A percentile compares a stretch with the other conserved stretches of the same genome.
phyloP scores from a whole-genome alignment of 2,329 filamentous ascomycete genomes.

The Diatrype stigma region DNA sequence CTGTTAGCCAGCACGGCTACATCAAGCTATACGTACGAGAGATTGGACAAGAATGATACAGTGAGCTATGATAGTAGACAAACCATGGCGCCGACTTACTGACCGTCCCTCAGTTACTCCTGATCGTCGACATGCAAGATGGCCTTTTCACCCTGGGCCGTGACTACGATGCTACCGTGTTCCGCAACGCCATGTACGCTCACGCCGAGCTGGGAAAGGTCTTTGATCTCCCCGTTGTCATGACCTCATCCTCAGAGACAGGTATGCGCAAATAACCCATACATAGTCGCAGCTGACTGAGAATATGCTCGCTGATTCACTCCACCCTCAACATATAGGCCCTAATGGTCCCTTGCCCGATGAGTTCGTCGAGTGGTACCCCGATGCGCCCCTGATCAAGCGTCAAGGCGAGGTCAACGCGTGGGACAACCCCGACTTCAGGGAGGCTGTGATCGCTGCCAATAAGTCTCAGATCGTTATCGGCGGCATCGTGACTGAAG shows the following conservation, averaged over 20 bases:
- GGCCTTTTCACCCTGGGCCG: slow-evolving; percentile 57
- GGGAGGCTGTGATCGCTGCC: slow-evolving; percentile 58
- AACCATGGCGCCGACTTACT: no score
- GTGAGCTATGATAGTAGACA: slow-evolving; percentile 9
- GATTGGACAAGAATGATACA: slow-evolving; percentile 30
- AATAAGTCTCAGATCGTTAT: slow-evolving; percentile 68
- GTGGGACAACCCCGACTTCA: slow-evolving; percentile 71
- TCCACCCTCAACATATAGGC: slow-evolving; percentile 32
- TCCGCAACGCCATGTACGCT: slow-evolving; percentile 62
- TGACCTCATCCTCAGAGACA: slow-evolving; percentile 65
- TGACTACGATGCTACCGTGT: slow-evolving; percentile 63
- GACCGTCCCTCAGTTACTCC: slow-evolving; percentile 32
- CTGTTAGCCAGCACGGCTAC: not conserved
- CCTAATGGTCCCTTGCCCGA: slow-evolving; percentile 69
- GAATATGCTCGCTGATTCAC: not conserved
- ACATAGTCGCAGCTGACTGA: not conserved
- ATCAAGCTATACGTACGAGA: slow-evolving; percentile 24
- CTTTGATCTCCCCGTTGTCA: slow-evolving; percentile 64
- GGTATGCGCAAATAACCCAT: slow-evolving; percentile 24
- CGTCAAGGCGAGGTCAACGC: slow-evolving; percentile 71
- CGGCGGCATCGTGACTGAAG: slow-evolving; percentile 69
- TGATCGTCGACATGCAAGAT: slow-evolving; percentile 58
- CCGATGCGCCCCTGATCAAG: slow-evolving; percentile 60
- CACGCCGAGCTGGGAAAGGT: slow-evolving; percentile 62
- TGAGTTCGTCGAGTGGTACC: slow-evolving; percentile 66